Percentiles rank a stretch among this genome's conserved stretches.
phyloP scores from a whole-genome alignment of 2,329 filamentous ascomycete genomes.

The Talaromyces atroroseus region DNA sequence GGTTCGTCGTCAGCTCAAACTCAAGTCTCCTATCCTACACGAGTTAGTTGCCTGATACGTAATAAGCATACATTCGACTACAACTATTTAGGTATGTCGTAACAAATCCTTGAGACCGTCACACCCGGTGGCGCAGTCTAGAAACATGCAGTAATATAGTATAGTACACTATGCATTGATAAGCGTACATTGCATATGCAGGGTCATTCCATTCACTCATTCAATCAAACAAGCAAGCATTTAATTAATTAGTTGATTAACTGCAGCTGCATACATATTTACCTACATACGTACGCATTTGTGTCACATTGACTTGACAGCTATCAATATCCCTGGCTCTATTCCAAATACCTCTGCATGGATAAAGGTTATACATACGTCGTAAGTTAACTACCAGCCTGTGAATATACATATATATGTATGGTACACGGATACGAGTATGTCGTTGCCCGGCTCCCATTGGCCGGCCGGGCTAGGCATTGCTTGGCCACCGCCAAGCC shows the following conservation, averaged over 20 bases:
- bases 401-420: too few relatives aligned
- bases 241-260: neutral
- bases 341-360: neutral
- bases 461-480: neutral
- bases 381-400: too few relatives aligned
- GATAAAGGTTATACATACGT: too few relatives aligned
- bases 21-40: too few relatives aligned
- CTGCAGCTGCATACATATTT: neutral
- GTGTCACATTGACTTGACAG: neutral
- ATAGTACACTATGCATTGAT: neutral
- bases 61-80: neutral
- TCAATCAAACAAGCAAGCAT: neutral
- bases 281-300: neutral
- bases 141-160: neutral
- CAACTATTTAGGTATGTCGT: neutral
- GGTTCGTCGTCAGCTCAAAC: neutral
- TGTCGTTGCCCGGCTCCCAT: neutral
- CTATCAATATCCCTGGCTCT: neutral
- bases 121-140: neutral
- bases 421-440: neutral
- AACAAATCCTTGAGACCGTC: too few relatives aligned
- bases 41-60: neutral
- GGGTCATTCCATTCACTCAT: neutral
- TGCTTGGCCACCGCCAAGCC: neutral
- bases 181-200: slow-evolving; percentile 13